Base-by-base conservation (phyloP, 371 early-diverging fungal genomes). In the Dinochytrium kinnereticum region DNA sequence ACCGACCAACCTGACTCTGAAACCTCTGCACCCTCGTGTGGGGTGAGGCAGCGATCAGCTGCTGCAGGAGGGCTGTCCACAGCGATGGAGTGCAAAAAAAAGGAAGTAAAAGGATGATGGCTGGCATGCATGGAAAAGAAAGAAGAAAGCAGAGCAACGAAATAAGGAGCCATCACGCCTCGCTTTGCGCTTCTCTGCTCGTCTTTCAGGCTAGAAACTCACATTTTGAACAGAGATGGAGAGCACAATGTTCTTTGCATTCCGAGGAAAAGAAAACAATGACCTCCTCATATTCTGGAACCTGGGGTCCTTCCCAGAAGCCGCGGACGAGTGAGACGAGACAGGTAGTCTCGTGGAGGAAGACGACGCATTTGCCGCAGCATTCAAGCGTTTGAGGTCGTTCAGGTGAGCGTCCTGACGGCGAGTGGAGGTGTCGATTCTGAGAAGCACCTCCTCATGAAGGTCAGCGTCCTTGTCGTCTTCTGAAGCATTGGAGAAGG, bases 191-290 rank as follows among this genome's bases (percentile, higher is more conserved):
- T 44, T 44, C 19, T 44, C 19, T 19, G 44, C 7, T 44, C 19
- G 19, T 7, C 19, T 44, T 44, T 13, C 19, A 19, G 19, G 44
- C 44, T 44, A 44, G 44, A 13, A 44, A 53, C 55, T 53, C 55
- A 53, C 55, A 53, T 53, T 53, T 13, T 53, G 13, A 26, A 53
- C 5, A 53, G 55, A 53, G 26, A 53, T 53, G 55, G 55, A 21
- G 17, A 53, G 5, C n/a, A 13, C 26, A 26, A 53, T 53, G 26
- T 26, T 26, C 24, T 24, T 53, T 7, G 55, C 55, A 26, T 5
- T 26, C 44, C 44, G 44, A 44, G 44, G 44, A 13, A 7, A 44
- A 44, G 44, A 19, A 44, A 44, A n/a, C n/a, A n/a, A n/a, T n/a
- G n/a, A n/a, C 44, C 44, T 13, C 44, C 19, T 44, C 13, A 44